Percentiles rank a stretch among this genome's conserved stretches.
Evolutionary conservation across 179 eudicot genomes (phyloP).

Genomic region (Sideroxylon spinosum): DNA sequence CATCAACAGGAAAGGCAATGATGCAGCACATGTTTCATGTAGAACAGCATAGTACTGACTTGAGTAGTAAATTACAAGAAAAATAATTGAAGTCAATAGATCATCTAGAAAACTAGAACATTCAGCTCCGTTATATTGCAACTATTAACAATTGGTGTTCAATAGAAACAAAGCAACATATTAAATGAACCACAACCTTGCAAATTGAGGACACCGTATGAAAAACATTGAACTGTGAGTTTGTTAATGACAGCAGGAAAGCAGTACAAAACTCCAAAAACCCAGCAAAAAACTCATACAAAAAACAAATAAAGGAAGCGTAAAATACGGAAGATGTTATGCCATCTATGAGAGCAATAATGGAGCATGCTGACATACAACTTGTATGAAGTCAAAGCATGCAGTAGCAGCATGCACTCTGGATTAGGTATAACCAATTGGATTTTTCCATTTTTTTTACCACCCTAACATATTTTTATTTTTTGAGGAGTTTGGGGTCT

Average conservation of each 20-base stretch:
- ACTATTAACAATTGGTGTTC: background rate
- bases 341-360: background rate
- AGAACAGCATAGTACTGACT: background rate
- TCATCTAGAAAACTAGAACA: background rate
- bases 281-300: too few relatives aligned
- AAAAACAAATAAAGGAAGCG: background rate
- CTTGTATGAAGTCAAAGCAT: background rate
- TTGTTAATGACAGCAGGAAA: background rate
- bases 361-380: background rate
- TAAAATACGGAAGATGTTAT: background rate
- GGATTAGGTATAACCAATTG: background rate
- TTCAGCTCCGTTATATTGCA: too few relatives aligned
- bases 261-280: background rate
- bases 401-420: background rate
- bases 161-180: background rate
- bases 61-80: background rate
- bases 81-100: background rate
- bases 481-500: background rate
- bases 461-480: too few relatives aligned
- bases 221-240: background rate
- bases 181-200: background rate
- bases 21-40: background rate
- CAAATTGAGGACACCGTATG: background rate
- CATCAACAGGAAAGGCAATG: background rate
- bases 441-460: too few relatives aligned